A percentile compares a stretch with the other conserved stretches of the same genome.
phyloP scores from a whole-genome alignment of 768 basidiomycete genomes.

The Termitomyces heimii region DNA sequence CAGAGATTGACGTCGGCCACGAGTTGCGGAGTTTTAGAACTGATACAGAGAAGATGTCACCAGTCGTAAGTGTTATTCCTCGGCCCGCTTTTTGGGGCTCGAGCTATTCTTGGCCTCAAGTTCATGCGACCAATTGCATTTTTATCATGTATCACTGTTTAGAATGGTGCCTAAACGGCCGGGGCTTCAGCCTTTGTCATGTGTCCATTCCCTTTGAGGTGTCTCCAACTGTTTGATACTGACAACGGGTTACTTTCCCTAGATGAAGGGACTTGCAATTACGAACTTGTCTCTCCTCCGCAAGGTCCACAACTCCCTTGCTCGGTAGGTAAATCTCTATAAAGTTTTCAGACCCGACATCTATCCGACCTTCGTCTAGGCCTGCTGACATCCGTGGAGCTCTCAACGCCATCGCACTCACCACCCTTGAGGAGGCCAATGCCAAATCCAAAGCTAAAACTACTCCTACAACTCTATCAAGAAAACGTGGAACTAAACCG shows the following conservation, averaged over 20 bases:
- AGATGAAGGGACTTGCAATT: constrained; percentile 64
- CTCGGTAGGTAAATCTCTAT: constrained; percentile 35
- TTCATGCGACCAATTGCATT: neutral
- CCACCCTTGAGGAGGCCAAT: constrained; percentile 38
- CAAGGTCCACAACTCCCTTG: constrained; percentile 51
- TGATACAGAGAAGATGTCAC: constrained; percentile 51
- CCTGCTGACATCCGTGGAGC: constrained; percentile 56
- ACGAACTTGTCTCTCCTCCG: constrained; percentile 52
- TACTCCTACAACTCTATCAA: constrained; percentile 3
- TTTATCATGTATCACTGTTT: too few relatives aligned
- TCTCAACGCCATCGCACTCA: constrained; percentile 35
- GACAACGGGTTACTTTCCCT: neutral
- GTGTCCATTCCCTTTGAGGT: neutral
- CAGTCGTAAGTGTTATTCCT: constrained; percentile 36
- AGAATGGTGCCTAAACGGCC: neutral
- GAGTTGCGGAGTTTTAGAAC: constrained; percentile 36
- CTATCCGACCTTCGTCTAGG: constrained; percentile 21
- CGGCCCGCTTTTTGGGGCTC: neutral
- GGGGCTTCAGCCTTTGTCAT: neutral
- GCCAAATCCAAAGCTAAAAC: constrained; percentile 29
- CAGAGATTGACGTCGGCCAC: constrained; percentile 40
- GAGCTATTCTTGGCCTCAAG: neutral
- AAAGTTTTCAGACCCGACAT: neutral
- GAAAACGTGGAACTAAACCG: constrained; percentile 22
- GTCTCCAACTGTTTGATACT: neutral